Evolutionary conservation across 2,329 filamentous ascomycete genomes (phyloP), one percentile per base, ranked within the genome.

Genomic region (Helotiales sp.): DNA sequence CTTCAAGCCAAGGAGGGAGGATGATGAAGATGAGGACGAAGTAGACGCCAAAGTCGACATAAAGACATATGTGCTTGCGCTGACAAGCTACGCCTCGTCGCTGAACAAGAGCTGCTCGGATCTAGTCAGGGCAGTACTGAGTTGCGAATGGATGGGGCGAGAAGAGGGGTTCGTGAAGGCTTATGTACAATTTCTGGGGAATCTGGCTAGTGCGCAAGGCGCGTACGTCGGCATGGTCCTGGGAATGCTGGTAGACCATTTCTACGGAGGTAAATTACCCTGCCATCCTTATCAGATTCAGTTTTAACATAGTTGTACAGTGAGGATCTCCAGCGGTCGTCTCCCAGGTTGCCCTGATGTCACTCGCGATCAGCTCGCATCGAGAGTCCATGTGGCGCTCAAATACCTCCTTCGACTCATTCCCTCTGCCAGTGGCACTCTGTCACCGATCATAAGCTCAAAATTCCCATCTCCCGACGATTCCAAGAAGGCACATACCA

Each of bases 401-500:
- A 84, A 84, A 63, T 89, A 91, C 67, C 77, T 99, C 12, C 79
- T 96, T 46, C 83, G 86, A 66, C 84, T 96, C 57, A 89, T 96
- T 55, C 93, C 95, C 2, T 89, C 92, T 30, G 89, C 90, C 4
- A 87, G 86, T 61, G 80, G 85, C 33, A 81, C 88, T 2, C 77
- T 97, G 29, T 84, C 88, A 34, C 81, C 84, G 31, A 77, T 92
- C 49, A 73, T 96, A 36, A 75, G 82, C 49, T 73, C 78, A 50
- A 87, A 86, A 40, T 96, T 96, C 60, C 91, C 92, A 0, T 90
- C 86, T 59, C 81, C 89, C 50, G 87, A 87, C 62, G 90, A 96
- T 53, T 85, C 87, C 3, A 88, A 88, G 61, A 87, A 86, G 63
- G 81, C 84, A n/a, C 92, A 96, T 71, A 84, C 93, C 65, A 85